Evolutionary conservation across 495 filamentous ascomycete species (phyloP).

Genomic region (Parachaetomium inaequale): DNA sequence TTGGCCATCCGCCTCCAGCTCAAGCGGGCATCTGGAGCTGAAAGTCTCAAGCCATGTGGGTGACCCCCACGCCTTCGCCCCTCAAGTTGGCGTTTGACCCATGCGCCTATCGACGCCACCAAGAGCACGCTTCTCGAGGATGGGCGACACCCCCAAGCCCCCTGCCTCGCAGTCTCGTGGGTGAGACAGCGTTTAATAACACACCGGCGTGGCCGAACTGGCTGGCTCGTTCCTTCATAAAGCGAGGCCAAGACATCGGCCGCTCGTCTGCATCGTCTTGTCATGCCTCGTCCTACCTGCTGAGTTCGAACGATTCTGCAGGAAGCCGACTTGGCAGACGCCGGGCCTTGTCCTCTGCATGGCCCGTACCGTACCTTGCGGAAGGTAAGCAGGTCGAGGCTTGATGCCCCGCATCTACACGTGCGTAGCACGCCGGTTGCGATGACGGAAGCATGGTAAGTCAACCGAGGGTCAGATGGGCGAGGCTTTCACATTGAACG

Average conservation of each 20-base stretch:
- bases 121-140: neutral
- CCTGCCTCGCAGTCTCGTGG: neutral
- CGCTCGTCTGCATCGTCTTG: neutral
- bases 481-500: neutral
- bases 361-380: neutral
- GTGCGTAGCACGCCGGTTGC: neutral
- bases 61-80: neutral
- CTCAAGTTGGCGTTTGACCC: neutral
- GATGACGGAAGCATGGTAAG: neutral
- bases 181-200: conserved; percentile 3
- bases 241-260: neutral
- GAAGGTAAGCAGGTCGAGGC: neutral
- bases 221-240: neutral
- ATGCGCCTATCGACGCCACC: conserved; percentile 2
- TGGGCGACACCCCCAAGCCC: neutral
- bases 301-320: conserved; percentile 16
- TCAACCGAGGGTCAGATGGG: neutral
- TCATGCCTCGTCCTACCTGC: neutral
- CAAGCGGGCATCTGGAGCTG: conserved; percentile 3
- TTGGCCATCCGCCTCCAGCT: neutral
- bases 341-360: conserved; percentile 9
- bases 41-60: neutral
- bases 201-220: neutral
- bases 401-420: conserved; percentile 1
- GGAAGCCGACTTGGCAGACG: conserved; percentile 22